Percentiles rank a stretch among this genome's conserved stretches.
These are phyloP conservation scores for Mycena albidolilacea DNA, from an alignment of 768 basidiomycete species.

Conservation along the genomic window DNA sequence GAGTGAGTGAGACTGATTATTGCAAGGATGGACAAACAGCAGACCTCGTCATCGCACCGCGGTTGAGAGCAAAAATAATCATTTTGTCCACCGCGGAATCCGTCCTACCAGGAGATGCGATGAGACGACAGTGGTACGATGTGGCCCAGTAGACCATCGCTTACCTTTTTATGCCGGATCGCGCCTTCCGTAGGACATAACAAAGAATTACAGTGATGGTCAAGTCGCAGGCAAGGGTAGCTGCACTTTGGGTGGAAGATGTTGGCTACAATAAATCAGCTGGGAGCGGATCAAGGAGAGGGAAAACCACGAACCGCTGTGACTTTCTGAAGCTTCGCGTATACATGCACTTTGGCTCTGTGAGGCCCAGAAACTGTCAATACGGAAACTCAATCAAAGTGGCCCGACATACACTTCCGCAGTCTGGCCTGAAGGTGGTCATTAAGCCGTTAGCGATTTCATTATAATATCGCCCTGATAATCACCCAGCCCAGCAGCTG, in stretches of 20 bases:
- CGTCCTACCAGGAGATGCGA: not conserved
- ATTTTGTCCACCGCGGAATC: slow-evolving; percentile 20
- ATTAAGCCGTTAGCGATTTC: not conserved
- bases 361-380: not conserved
- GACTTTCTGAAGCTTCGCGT: not conserved
- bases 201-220: slow-evolving; percentile 21
- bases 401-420: slow-evolving; percentile 1
- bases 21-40: not conserved
- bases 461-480: not conserved
- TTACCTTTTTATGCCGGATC: slow-evolving; percentile 10
- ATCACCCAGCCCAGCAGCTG: slow-evolving; percentile 20
- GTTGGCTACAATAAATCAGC: not conserved
- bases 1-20: not conserved
- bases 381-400: not conserved
- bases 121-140: too few species aligned
- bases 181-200: not conserved
- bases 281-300: too few species aligned
- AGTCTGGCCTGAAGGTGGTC: slow-evolving; percentile 1
- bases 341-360: slow-evolving; percentile 18
- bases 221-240: slow-evolving; percentile 11
- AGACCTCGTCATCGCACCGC: slow-evolving; percentile 21
- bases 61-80: slow-evolving; percentile 23
- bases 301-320: not conserved
- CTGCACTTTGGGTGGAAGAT: slow-evolving; percentile 10
- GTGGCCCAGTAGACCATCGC: not conserved